Evolutionary conservation across 1,284 basidiomycete species (phyloP).

Genomic region (Leccinum subfulvum): DNA sequence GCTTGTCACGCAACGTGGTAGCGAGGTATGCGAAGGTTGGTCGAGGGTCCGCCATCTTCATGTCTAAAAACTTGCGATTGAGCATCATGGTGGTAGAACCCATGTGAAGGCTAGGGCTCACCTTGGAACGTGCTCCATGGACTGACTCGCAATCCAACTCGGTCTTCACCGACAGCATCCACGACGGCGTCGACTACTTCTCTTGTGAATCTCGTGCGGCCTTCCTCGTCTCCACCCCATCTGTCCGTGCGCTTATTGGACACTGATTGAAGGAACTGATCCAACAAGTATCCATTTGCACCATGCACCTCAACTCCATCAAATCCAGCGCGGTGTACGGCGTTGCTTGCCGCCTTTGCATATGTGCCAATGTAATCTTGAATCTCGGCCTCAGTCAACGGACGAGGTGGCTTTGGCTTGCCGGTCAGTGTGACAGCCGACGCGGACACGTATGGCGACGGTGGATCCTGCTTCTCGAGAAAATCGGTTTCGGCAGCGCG

Average conservation of each 20-base stretch:
- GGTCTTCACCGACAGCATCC: background rate
- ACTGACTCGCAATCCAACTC: background rate
- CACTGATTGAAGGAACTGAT: background rate
- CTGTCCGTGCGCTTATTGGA: background rate
- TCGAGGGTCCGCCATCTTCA: background rate
- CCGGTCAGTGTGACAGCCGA: background rate
- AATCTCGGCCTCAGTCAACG: background rate
- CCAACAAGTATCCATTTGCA: background rate
- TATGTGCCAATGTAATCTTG: background rate
- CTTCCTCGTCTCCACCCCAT: background rate
- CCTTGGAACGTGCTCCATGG: background rate
- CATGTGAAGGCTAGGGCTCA: background rate
- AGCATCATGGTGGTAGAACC: background rate
- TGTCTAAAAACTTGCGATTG: background rate
- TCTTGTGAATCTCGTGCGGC: background rate
- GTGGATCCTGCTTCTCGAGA: background rate
- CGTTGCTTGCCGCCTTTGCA: background rate
- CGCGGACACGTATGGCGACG: background rate
- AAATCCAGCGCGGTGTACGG: background rate
- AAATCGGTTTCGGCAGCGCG: background rate
- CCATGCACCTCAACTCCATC: background rate
- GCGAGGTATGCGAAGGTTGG: background rate
- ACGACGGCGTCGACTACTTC: background rate
- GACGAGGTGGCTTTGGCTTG: background rate
- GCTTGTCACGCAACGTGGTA: background rate